Evolutionary conservation across 2,329 filamentous ascomycete species (phyloP).

Genomic region (Atkinsonella texensis): DNA sequence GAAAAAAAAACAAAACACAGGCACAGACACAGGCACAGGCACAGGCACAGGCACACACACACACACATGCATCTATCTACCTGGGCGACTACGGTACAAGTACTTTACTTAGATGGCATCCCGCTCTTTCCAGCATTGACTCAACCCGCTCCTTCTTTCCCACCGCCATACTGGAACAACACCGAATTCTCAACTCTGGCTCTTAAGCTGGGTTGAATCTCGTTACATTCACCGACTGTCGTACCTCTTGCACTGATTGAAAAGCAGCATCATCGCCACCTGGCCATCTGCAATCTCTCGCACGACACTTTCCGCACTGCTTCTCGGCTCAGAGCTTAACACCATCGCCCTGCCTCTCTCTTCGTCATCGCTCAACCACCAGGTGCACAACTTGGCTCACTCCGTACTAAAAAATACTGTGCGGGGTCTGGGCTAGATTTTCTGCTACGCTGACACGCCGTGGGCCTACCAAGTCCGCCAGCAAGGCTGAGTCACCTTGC

Average conservation of each 20-base stretch:
- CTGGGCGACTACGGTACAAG: neutral
- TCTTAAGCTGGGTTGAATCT: neutral
- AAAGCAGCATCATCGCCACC: neutral
- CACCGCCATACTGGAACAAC: neutral
- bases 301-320: neutral
- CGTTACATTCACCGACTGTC: neutral
- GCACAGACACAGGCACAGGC: no score
- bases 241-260: neutral
- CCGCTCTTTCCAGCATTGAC: conserved; percentile 5
- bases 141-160: conserved; percentile 1
- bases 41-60: no score
- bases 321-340: neutral
- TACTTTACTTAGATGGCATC: conserved; percentile 6
- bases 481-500: conserved; percentile 1
- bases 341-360: neutral
- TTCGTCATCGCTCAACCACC: neutral
- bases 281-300: neutral
- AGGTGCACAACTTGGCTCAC: neutral
- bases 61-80: conserved; percentile 1
- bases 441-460: neutral
- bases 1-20: conserved; percentile 1
- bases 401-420: neutral
- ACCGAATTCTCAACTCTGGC: neutral
- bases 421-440: neutral
- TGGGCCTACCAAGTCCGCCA: neutral